Conservation (phyloP, 1,139 yeast species). For the Hyphopichia burtonii region DNA sequence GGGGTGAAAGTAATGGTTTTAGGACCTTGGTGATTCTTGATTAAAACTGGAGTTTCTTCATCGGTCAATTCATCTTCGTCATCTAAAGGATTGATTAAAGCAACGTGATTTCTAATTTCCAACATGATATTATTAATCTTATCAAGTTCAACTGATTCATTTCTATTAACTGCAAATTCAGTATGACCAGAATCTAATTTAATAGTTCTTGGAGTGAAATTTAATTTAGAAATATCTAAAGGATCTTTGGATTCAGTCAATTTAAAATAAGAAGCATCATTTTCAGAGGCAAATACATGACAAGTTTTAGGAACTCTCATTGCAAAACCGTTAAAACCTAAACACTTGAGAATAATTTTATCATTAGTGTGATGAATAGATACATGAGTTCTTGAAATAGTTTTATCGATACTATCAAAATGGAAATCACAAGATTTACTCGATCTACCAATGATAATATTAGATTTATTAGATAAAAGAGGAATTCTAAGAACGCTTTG, state of each 20-base stretch:
- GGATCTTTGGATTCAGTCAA: slow-evolving; percentile 28
- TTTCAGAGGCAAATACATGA: slow-evolving; percentile 27
- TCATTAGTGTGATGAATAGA: slow-evolving; percentile 22
- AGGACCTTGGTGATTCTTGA: slow-evolving; percentile 5
- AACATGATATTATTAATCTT: slow-evolving; percentile 55
- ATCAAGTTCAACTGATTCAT: slow-evolving; percentile 56
- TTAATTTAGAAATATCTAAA: slow-evolving; percentile 12
- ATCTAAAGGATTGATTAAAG: slow-evolving; percentile 51
- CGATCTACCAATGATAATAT: slow-evolving; percentile 58
- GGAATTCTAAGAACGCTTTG: slow-evolving; percentile 38
- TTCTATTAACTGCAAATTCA: slow-evolving; percentile 54
- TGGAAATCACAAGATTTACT: slow-evolving; percentile 60
- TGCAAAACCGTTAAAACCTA: slow-evolving; percentile 71
- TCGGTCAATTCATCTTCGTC: slow-evolving; percentile 45
- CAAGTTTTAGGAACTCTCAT: slow-evolving; percentile 57
- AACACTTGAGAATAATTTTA: slow-evolving; percentile 47
- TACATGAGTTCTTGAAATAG: slow-evolving; percentile 70
- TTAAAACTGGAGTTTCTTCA: slow-evolving; percentile 33
- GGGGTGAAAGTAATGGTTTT: slow-evolving; percentile 4
- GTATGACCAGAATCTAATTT: slow-evolving; percentile 46
- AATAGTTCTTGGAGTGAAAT: slow-evolving; percentile 32
- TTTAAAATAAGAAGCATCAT: slow-evolving; percentile 27
- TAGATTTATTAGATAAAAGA: slow-evolving; percentile 20
- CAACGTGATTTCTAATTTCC: slow-evolving; percentile 61
- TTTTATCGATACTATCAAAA: slow-evolving; percentile 53